Base-by-base conservation (phyloP, 805 yeast genomes). In the Metschnikowia rubicola region DNA sequence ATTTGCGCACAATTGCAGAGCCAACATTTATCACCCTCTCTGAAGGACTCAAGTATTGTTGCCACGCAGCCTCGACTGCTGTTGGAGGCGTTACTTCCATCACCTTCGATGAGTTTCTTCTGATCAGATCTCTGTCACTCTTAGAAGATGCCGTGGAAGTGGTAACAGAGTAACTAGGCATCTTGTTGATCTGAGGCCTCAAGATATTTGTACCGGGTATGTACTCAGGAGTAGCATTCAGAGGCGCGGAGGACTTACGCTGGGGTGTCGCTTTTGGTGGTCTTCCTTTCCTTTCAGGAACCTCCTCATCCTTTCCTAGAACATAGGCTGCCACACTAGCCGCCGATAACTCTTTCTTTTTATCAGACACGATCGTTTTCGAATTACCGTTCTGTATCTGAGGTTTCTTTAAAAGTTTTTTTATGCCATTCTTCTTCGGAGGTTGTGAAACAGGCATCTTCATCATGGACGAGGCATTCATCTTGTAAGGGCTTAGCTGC, bases 381-480 rank as follows among this genome's bases (percentile, higher is more conserved):
- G 21, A 19, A 10, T 31, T 10, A 29, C 42, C 34, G 32, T 47
- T 52, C 30, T 21, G 39, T 17, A 33, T 26, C 19, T 37, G 44
- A 28, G 44, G 37, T 19, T 37, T 37, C 43, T 35, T 42, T 39
- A 21, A 11, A 15, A 35, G 35, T 35, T 43, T 43, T 37, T 42
- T 43, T 30, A 35, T 36, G 10, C 37, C 44, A 19, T 40, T 40
- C 30, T 36, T 31, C 13, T 43, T 43, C 29, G 49, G 17, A 11
- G 39, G 43, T 31, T 40, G 42, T 10, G 50, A 45, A 37, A 67
- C 65, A 0, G 92, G 90, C 34, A 86, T 72, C 32, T 87, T 84
- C 67, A 83, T 78, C 94, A 87, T 86, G 1, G 92, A 79, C 58
- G 83, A 81, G 0, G 94, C 94, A 43, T 78, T 78, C 65, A 87